phyloP scores from a whole-genome alignment of 2,329 filamentous ascomycete genomes.

The Neofusicoccum parvum region DNA sequence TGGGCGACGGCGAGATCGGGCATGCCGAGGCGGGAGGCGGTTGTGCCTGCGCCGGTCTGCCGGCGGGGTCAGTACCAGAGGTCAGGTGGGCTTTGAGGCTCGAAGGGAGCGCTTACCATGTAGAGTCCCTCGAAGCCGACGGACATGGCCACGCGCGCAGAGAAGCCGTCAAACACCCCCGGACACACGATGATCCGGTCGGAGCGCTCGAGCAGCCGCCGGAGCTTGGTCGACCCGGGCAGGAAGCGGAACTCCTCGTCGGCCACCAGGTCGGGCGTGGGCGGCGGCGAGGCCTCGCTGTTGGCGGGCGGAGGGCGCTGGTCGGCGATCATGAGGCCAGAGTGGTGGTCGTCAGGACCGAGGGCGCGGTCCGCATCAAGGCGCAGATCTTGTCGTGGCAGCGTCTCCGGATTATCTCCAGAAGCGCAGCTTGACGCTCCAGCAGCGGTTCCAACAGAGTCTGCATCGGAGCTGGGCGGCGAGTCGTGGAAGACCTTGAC shows the following conservation, averaged over 20 bases:
- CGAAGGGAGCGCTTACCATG: constrained; percentile 54
- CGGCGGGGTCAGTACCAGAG: too few relatives aligned
- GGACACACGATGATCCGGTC: background rate
- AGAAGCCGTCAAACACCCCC: constrained; percentile 48
- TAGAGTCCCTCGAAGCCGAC: constrained; percentile 66
- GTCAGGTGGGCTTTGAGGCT: constrained; percentile 19
- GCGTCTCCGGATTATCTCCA: background rate
- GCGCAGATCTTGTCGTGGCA: background rate
- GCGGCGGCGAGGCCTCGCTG: background rate
- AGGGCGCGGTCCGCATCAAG: background rate
- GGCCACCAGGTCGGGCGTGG: background rate
- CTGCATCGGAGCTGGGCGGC: background rate
- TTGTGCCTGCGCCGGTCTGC: constrained; percentile 65
- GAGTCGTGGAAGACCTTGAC: background rate
- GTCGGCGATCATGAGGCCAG: background rate
- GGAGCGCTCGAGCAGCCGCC: background rate
- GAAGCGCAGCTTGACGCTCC: background rate
- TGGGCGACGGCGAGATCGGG: constrained; percentile 65
- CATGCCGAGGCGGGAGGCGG: constrained; percentile 63
- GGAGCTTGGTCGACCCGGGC: background rate
- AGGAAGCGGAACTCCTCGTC: background rate
- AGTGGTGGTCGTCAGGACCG: background rate
- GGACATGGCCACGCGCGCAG: constrained; percentile 62
- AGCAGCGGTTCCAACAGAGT: constrained; percentile 1
- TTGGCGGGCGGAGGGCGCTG: background rate